These are phyloP conservation scores for Apodospora peruviana DNA, from an alignment of 495 filamentous ascomycete genomes.

Conservation along the genomic window DNA sequence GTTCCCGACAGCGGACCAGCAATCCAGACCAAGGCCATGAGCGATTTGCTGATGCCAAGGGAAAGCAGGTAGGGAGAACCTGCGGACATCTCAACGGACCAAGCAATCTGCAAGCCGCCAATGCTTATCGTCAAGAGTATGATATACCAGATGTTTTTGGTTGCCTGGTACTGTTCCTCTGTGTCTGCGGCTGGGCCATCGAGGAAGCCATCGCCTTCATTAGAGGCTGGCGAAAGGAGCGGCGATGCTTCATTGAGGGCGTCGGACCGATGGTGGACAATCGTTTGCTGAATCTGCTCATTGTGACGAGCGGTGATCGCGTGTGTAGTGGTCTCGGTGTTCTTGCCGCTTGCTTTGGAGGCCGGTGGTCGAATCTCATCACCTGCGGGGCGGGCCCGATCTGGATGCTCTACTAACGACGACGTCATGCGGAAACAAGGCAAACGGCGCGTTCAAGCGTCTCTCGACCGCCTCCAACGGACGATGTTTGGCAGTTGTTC, in stretches of 20 bases:
- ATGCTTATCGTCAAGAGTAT: slow-evolving; percentile 78
- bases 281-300: slow-evolving; percentile 8
- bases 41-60: slow-evolving; percentile 82
- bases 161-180: slow-evolving; percentile 45
- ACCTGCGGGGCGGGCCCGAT: slow-evolving; percentile 24
- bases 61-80: slow-evolving; percentile 67
- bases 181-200: slow-evolving; percentile 27
- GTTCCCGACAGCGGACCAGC: slow-evolving; percentile 81
- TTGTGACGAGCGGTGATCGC: slow-evolving; percentile 4
- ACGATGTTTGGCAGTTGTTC: no score
- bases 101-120: slow-evolving; percentile 86
- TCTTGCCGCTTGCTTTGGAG: slow-evolving; percentile 4
- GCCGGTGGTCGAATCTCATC: slow-evolving; percentile 11
- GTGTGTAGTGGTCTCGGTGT: slow-evolving; percentile 2
- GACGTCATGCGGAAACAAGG: slow-evolving; percentile 29
- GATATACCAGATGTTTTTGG: slow-evolving; percentile 77
- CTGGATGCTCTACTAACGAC: slow-evolving; percentile 23
- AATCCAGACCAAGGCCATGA: slow-evolving; percentile 94
- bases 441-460: slow-evolving; percentile 4
- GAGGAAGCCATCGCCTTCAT: slow-evolving; percentile 36
- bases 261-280: slow-evolving; percentile 9
- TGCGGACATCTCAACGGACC: slow-evolving; percentile 86
- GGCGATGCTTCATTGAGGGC: slow-evolving; percentile 53
- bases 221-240: slow-evolving; percentile 42
- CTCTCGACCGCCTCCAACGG: slow-evolving; percentile 3